Base-by-base conservation (phyloP, 306 rosid genomes). In the Pyrus betulifolia region DNA sequence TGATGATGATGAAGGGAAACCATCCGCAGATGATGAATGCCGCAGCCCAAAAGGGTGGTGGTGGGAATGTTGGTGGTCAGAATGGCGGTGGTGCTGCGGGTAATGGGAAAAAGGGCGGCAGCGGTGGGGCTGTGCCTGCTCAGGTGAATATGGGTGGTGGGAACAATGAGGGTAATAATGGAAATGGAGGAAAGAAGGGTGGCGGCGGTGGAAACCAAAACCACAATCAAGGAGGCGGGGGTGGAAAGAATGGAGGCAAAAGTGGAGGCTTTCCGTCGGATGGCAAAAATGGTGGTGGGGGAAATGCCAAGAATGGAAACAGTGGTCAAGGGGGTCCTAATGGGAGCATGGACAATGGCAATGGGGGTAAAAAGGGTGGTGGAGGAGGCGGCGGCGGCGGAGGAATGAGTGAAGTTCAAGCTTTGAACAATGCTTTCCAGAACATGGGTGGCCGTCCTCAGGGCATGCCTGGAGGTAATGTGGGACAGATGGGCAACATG, bases 111-210 rank as follows among this genome's bases (percentile, higher is more conserved):
- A 77, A 69, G 74, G 73, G 80, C 3, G 77, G 67, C 9, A 83
- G 83, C 2, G 81, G 76, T 18, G 86, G 79, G 57, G 35, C 78
- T 31, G 76, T 67, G 22, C 81, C 86, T 12, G 79, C 57, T 42
- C 83, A 79, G 69, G 68, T 38, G 65, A 85, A 82, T 42, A 77
- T 67, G 45, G 86, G 81, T 2, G 83, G 77, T 12, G 85, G 85
- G 22, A 64, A 64, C 44, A 64, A 31, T 28, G 30, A 78, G 73
- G 86, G 87, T 1, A 84, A 88, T 58, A 85, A 83, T 31, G 85
- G 81, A 0, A 74, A 72, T 12, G 87, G 89, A 13, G 90, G 80
- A 27, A 89, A 86, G 80, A 86, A 89, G 30, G 90, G 87, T 0
- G 84, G 82, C 1, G 84, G 80, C 8, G 82, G 79, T 1, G 86